phyloP scores from a whole-genome alignment of 1,284 basidiomycete species.

The Coniferiporia weirii region DNA sequence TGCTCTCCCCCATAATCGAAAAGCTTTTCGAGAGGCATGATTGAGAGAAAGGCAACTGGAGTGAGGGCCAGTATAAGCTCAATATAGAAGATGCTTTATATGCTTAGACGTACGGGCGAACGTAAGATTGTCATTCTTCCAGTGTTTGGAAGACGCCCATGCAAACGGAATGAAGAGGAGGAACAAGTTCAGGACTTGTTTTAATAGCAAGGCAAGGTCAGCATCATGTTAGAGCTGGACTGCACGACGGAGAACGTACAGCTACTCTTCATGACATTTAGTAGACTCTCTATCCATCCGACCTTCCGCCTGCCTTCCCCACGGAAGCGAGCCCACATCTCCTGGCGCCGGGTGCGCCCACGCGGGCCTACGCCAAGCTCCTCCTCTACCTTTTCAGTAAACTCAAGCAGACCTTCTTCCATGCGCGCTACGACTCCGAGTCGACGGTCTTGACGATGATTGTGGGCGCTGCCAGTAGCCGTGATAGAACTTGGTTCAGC shows the following conservation, averaged over 20 bases:
- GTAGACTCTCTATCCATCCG: conserved; percentile 41
- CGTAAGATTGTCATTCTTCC: conserved; percentile 22
- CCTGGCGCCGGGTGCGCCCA: conserved; percentile 11
- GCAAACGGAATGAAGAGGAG: conserved; percentile 59
- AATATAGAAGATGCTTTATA: neutral
- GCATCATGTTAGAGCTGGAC: neutral
- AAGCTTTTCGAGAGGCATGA: conserved; percentile 26
- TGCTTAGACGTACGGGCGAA: conserved; percentile 35
- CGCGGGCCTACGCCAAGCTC: conserved; percentile 1
- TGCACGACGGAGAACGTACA: conserved; percentile 35
- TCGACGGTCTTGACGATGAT: neutral
- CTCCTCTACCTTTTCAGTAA: conserved; percentile 4
- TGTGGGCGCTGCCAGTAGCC: neutral
- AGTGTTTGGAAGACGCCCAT: conserved; percentile 52
- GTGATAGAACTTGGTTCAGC: neutral
- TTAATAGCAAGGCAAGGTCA: neutral
- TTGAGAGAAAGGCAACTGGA: conserved; percentile 19
- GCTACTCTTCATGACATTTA: conserved; percentile 44
- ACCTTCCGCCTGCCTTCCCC: conserved; percentile 46
- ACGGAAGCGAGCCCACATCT: conserved; percentile 44
- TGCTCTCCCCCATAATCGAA: conserved; percentile 26
- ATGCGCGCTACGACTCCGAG: neutral
- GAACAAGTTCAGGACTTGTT: conserved; percentile 53
- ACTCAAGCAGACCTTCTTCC: conserved; percentile 8
- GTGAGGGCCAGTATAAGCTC: conserved; percentile 42